Evolutionary conservation across 2,329 filamentous ascomycete species (phyloP).

Genomic region (Phyllosticta citribraziliensis): DNA sequence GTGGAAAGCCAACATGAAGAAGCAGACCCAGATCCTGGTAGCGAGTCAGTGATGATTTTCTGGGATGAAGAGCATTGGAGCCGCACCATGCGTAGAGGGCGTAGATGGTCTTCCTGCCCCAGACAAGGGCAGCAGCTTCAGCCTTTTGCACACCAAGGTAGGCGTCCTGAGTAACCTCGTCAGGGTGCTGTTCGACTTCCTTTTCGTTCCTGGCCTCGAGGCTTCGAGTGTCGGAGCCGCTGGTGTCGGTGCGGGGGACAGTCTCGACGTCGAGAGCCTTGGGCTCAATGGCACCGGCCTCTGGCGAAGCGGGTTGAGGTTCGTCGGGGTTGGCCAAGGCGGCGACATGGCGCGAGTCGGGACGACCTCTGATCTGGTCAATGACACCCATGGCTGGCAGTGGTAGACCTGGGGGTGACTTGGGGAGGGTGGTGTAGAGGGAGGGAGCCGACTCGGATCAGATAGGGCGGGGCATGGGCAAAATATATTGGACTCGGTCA

Average conservation of each 20-base stretch:
- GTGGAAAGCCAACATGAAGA: constrained; percentile 41
- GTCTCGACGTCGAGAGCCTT: not conserved
- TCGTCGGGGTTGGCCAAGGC: not conserved
- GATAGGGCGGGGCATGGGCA: not conserved
- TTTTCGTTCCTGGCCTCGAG: constrained; percentile 23
- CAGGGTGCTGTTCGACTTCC: constrained; percentile 19
- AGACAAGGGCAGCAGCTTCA: constrained; percentile 32
- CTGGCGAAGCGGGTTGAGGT: not conserved
- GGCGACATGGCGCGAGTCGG: not conserved
- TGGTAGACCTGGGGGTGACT: not conserved
- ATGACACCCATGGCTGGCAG: constrained; percentile 3
- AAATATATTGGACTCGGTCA: not conserved
- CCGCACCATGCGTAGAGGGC: constrained; percentile 30
- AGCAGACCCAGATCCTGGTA: constrained; percentile 36
- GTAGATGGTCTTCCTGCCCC: constrained; percentile 29
- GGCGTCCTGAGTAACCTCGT: constrained; percentile 20
- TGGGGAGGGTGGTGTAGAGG: not conserved
- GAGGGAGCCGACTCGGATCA: not conserved
- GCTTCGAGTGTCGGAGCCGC: constrained; percentile 15
- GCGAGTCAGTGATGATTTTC: not conserved
- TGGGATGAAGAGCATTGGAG: not conserved
- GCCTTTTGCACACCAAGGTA: constrained; percentile 30
- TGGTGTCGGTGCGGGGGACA: constrained; percentile 10
- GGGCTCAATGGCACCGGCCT: not conserved
- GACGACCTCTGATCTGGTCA: constrained; percentile 2